Base-by-base conservation (phyloP, 75 land plant species). In the Isoetes taiwanensis region DNA sequence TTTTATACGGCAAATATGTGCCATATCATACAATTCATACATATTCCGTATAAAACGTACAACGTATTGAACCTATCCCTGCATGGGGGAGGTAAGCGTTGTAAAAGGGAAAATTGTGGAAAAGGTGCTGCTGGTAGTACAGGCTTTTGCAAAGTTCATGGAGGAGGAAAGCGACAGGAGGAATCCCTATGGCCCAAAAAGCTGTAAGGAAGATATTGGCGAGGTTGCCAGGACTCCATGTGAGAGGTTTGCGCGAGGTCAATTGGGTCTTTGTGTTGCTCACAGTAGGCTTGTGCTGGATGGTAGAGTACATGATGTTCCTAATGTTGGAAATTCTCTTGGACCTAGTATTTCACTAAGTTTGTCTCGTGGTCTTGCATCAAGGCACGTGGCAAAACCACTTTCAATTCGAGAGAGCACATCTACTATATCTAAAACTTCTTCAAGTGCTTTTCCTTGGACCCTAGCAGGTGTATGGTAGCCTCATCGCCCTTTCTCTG, bases 61-160 rank as follows among this genome's bases (percentile, higher is more conserved):
- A n/a, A n/a, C n/a, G n/a, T n/a, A n/a, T n/a, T n/a, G n/a, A n/a
- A n/a, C n/a, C n/a, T n/a, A n/a, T n/a, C n/a, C n/a, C n/a, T n/a
- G n/a, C n/a, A n/a, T n/a, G n/a, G n/a, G 29, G 96, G 96, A 19
- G 96, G 96, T 9, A 90, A 90, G 61, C 70, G 96, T 30, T 90
- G 96, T 71, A 75, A 71, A 56, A 64, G 46, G 20, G 86, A 77
- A 25, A 66, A 66, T 9, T 90, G 96, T 54, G 75, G 74, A 11
- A 90, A 85, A 62, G 85, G 96, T 67, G 96, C 96, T n/a, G 90
- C 84, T 58, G 96, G 96, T 0, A 85, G 96, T 71, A 89, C 96
- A 5, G 96, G 85, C 54, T 89, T 89, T 39, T 89, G 96, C 53
- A 89, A 89, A 65, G 90, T 90, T 14, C 96, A 89, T 65, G 96